Evolutionary conservation across 1,284 basidiomycete genomes (phyloP), one percentile per base, ranked within the genome.

Genomic region (Abortiporus biennis): DNA sequence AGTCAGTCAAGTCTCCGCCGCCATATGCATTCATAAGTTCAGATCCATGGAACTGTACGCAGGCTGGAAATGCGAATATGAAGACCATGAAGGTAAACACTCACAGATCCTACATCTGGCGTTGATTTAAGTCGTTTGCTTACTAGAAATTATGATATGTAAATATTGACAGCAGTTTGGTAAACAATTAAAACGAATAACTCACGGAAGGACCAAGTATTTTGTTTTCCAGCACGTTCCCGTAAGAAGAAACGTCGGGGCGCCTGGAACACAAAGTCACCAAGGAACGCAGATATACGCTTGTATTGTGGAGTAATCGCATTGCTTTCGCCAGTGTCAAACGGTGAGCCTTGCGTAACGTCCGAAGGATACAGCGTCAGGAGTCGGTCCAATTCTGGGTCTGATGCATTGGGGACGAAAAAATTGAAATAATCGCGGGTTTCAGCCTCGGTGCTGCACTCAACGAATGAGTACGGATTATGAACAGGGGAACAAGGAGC

Each of bases 261-360:
- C 0, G 65, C 74, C 42, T 79, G 74, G 59, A 81, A 79, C 1
- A 71, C 61, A 1, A 63, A 54, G 46, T 80, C 78, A 0, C 76
- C 78, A 32, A 63, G 62, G 45, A 80, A 54, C 0, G 75, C 63
- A 6, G 77, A 67, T 1, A 79, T 49, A 17, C 77, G 62, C 55
- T 80, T 78, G 59, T 62, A 79, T 46, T 78, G 65, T 0, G 71
- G 69, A 0, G 71, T 66, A 29, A n/a, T 8, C 27, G 9, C 27
- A 29, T 59, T 63, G 43, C 76, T 71, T 1, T 64, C 36, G 0
- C 72, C 67, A 0, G 77, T 79, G 40, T 63, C 61, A 47, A 67
- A 80, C 0, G 78, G 78, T 0, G 77, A 78, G 3, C 78, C 76
- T 45, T 68, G 50, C 0, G 60, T 57, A 23, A 45, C 40, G 35